Evolutionary conservation across 2,329 filamentous ascomycete species (phyloP).

Genomic region (Neonectria magnoliae): DNA sequence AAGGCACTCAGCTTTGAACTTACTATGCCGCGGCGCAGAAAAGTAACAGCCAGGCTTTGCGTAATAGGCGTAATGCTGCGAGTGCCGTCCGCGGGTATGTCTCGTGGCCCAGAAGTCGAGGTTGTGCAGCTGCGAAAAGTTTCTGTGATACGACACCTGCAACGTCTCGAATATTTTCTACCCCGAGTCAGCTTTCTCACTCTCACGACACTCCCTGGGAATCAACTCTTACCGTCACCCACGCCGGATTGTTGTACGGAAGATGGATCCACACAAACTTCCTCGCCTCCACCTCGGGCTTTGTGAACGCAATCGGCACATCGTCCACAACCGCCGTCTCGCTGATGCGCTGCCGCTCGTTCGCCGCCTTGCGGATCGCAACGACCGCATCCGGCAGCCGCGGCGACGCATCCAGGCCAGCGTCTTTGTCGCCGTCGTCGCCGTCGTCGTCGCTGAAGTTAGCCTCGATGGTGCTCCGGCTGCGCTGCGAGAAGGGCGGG

Average conservation of each 20-base stretch:
- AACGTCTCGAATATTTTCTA: conserved; percentile 58
- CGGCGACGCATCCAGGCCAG: conserved; percentile 44
- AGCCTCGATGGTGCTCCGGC: conserved; percentile 43
- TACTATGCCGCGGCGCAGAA: conserved; percentile 51
- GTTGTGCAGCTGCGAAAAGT: conserved; percentile 53
- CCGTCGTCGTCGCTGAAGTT: conserved; percentile 40
- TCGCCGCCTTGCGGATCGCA: conserved; percentile 42
- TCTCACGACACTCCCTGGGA: neutral
- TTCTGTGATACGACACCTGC: conserved; percentile 49
- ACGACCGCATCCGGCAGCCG: conserved; percentile 47
- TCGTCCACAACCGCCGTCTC: conserved; percentile 46
- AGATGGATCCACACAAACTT: conserved; percentile 69
- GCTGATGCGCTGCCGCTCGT: conserved; percentile 31
- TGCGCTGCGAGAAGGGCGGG: conserved; percentile 49
- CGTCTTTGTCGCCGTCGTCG: conserved; percentile 33
- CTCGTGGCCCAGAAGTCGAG: conserved; percentile 60
- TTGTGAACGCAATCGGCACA: conserved; percentile 44
- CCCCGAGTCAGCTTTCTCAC: conserved; percentile 9
- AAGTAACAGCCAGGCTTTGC: conserved; percentile 61
- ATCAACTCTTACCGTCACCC: conserved; percentile 61
- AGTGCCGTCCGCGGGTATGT: conserved; percentile 59
- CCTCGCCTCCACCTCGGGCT: conserved; percentile 48
- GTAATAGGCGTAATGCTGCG: conserved; percentile 61
- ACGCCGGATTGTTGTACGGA: conserved; percentile 66
- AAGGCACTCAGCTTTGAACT: neutral